Evolutionary conservation across 2,329 filamentous ascomycete species (phyloP), one percentile per base, ranked within the genome.

Genomic region (Sporothrix protearum): DNA sequence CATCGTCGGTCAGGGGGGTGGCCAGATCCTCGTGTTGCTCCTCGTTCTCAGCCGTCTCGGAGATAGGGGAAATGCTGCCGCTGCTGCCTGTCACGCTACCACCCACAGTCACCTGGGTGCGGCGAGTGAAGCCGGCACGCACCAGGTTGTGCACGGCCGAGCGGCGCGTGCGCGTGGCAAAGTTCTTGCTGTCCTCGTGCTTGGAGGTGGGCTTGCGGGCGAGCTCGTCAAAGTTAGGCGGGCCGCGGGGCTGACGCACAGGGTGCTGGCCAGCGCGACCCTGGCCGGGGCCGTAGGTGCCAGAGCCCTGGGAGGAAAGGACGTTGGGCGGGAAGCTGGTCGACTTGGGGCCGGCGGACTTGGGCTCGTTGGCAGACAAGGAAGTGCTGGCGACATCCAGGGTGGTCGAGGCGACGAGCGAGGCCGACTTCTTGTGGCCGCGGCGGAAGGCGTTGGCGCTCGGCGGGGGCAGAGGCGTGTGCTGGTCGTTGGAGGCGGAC

Each of bases 161-260:
- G 75, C 95, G 93, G 73, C 96, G 93, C 78, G 96, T 94, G 73
- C 96, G 94, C 71, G 94, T 90, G 12, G 92, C 92, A 82, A 99
- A 99, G 84, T 99, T 99, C 88, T 97, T 91, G 89, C 95, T 97
- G 30, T 95, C 96, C 80, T 98, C 95, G 75, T 95, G 89, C 83
- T 94, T 97, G 76, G 93, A 90, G 9, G 95, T 98, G 1, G 96
- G 96, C 82, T 94, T 96, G 25, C 91, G 87, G 78, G 91, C 88
- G 73, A 99, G 89, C 82, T 99, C 96, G 76, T 99, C 96, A 68
- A 98, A 86, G 16, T 92, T 89, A 16, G 96, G 96, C 30, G 96
- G 96, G 5, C 94, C 94, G 75, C 94, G 93, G 69, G 96, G 96
- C 82, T 99, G 96, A 72, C 96, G 94, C 69, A 93, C 83, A 9